Base-by-base conservation (phyloP, 305 asterid genomes). In the Fraxinus albicans region DNA sequence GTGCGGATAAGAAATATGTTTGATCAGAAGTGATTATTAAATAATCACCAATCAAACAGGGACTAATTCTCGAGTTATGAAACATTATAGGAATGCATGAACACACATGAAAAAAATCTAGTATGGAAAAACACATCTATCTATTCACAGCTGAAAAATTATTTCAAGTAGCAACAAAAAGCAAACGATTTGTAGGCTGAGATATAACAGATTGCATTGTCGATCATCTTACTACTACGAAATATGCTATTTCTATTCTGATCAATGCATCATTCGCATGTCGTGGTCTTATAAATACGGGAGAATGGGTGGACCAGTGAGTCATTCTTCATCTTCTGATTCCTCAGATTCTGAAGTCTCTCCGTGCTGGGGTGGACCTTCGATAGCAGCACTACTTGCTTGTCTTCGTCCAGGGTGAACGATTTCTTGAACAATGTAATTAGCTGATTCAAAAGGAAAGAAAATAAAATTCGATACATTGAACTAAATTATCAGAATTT, bases 271-370 rank as follows among this genome's bases (percentile, higher is more conserved):
- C n/a, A 67, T 33, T 67, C 36, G 2, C 36, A 67, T 67, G 3
- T 67, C n/a, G 36, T 23, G 29, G 73, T 27, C 17, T 6, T 63
- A 67, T 27, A 0, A 29, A 12, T 44, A 44, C 55, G 6, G 55
- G 55, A 44, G n/a, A 44, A 44, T 12, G 5, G 55, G 55, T 12
- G n/a, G 17, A 44, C 55, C n/a, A 5, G 75, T 12, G 75, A 69
- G 33, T 88, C 87, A 89, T 34, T 89, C 94, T 36, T 89, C 97
- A 3, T 69, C 38, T 53, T 86, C 87, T 8, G 21, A 69, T 25
- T 25, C 73, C 36, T 90, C 94, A 9, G 92, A 88, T 38, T 92
- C 98, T 38, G 98, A 91, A 84, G 90, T 85, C 83, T 89, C 97
- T 25, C 8, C 91, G 42, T 72, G 86, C 40, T 75, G 85, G 6